Conservation (phyloP, 108 stramenopile species). For the Cylindrotheca fusiformis region DNA sequence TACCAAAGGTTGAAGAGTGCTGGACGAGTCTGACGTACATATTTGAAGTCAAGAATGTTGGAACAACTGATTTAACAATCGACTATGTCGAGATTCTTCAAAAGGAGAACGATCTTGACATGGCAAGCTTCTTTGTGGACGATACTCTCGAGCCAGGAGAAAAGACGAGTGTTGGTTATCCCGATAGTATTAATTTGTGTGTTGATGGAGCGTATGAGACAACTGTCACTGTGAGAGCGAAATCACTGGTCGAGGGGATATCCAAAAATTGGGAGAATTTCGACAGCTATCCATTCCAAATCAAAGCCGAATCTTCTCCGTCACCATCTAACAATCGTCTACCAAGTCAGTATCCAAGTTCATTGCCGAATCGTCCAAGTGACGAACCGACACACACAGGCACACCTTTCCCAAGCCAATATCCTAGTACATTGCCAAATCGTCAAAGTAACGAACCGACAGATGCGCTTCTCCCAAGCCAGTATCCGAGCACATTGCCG, state of each 20-base stretch:
- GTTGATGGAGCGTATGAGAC: neutral
- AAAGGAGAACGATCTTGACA: neutral
- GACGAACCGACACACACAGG: no score
- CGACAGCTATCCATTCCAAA: neutral
- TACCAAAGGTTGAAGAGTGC: neutral
- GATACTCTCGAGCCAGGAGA: neutral
- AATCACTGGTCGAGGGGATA: neutral
- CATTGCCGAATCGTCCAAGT: no score
- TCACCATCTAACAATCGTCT: no score
- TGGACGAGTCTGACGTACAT: neutral
- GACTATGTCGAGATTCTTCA: neutral
- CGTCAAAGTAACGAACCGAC: no score
- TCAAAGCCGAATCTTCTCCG: no score
- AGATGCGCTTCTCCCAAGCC: no score
- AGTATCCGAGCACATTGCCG: no score
- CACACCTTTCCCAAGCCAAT: no score
- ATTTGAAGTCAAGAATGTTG: neutral
- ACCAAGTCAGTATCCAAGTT: no score
- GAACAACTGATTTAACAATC: neutral
- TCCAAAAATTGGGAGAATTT: neutral
- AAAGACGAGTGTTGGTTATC: neutral
- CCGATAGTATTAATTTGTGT: neutral
- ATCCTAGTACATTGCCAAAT: no score
- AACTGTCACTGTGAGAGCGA: neutral
- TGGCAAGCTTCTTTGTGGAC: neutral